A percentile compares a stretch with the other conserved stretches of the same genome.
Conservation (phyloP, 768 basidiomycete genomes). For the Rhodotorula paludigena region DNA sequence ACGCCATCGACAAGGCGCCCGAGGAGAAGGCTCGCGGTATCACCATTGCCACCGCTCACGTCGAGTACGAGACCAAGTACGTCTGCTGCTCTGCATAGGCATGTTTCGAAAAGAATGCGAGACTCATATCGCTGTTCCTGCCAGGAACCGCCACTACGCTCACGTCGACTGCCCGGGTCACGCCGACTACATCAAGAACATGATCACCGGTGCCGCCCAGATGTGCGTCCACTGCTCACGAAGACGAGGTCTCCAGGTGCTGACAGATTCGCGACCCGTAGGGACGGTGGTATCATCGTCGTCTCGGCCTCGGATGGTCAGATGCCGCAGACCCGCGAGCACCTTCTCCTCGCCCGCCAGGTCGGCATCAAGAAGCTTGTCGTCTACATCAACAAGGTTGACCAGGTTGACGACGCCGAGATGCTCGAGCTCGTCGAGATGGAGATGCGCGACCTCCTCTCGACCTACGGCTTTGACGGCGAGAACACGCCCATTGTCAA, state of each 20-base stretch:
- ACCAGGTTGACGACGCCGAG: conserved; percentile 91
- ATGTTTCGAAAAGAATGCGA: too few species aligned
- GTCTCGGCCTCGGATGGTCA: conserved; percentile 98
- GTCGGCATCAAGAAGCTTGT: conserved; percentile 96
- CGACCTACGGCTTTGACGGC: conserved; percentile 90
- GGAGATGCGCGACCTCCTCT: conserved; percentile 96
- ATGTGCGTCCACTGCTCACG: too few species aligned
- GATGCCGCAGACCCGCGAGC: conserved; percentile 99
- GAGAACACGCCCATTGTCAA: conserved; percentile 96
- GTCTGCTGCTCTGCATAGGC: background rate
- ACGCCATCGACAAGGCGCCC: conserved; percentile 96
- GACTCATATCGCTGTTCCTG: background rate
- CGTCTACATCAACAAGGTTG: conserved; percentile 99
- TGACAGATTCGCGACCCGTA: conserved; percentile 29
- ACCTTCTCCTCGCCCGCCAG: conserved; percentile 92
- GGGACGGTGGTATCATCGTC: conserved; percentile 58
- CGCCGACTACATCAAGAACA: conserved; percentile 41
- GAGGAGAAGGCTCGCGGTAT: conserved; percentile 99
- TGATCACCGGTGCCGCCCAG: conserved; percentile 48
- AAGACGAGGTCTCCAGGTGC: background rate
- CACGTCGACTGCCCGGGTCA: conserved; percentile 28
- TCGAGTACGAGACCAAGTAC: conserved; percentile 85
- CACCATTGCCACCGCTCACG: conserved; percentile 97
- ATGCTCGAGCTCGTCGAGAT: conserved; percentile 99
- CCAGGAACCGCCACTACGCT: conserved; percentile 42